Percentiles rank a stretch among this genome's conserved stretches.
phyloP scores from a whole-genome alignment of 495 filamentous ascomycete genomes.

The Durotheca rogersii region DNA sequence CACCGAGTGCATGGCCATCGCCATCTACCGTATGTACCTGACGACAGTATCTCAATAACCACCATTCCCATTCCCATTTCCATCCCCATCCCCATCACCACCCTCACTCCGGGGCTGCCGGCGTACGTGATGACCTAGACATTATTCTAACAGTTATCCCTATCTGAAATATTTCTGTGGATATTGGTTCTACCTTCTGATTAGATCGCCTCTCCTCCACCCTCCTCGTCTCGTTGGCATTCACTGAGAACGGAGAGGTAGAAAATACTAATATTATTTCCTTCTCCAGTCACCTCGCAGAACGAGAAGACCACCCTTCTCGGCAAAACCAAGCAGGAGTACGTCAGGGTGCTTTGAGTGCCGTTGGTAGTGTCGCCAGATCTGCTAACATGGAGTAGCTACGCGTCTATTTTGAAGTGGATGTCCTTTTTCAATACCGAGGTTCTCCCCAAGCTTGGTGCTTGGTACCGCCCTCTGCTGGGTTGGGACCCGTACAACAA shows the following conservation, averaged over 20 bases:
- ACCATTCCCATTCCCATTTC: constrained; percentile 8
- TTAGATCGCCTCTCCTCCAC: constrained; percentile 33
- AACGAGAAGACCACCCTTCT: constrained; percentile 99
- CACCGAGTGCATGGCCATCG: constrained; percentile 88
- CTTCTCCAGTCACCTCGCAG: constrained; percentile 85
- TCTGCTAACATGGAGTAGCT: constrained; percentile 46
- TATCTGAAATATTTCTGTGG: constrained; percentile 92
- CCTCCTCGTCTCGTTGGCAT: constrained; percentile 13
- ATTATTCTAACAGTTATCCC: constrained; percentile 92
- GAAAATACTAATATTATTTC: constrained; percentile 35
- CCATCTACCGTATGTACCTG: constrained; percentile 85
- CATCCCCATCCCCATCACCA: too few species aligned
- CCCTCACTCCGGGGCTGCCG: too few species aligned
- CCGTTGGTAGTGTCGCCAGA: not conserved
- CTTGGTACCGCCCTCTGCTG: constrained; percentile 86
- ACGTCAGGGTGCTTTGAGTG: constrained; percentile 33
- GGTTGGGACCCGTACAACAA: constrained; percentile 91
- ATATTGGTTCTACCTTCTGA: constrained; percentile 65
- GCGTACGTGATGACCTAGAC: constrained; percentile 72
- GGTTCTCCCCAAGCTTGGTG: constrained; percentile 69
- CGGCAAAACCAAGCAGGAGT: constrained; percentile 99
- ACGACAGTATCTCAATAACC: too few species aligned
- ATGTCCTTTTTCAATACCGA: constrained; percentile 87
- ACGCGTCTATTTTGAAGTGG: constrained; percentile 95
- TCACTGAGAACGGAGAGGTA: constrained; percentile 22